These are phyloP conservation scores for Akanthomyces muscarius DNA, from an alignment of 2,329 filamentous ascomycete species.

Conservation along the genomic window DNA sequence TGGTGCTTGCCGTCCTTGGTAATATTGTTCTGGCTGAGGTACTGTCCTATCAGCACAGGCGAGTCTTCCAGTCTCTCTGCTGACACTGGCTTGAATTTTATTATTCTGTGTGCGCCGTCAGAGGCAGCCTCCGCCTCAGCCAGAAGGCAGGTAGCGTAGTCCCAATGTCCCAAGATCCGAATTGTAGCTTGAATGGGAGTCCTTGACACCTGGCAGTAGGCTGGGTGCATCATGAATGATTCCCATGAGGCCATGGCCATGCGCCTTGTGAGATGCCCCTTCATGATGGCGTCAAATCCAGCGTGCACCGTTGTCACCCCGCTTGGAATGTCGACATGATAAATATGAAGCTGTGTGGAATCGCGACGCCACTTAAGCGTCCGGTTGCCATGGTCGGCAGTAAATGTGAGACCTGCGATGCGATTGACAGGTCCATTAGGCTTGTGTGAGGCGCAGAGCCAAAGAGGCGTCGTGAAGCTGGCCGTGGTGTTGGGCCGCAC, in stretches of 20 bases:
- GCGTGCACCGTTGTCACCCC: slow-evolving; percentile 7
- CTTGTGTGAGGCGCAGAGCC: slow-evolving; percentile 11
- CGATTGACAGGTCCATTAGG: slow-evolving; percentile 8
- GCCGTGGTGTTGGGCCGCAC: slow-evolving; percentile 6
- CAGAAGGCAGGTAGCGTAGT: slow-evolving; percentile 7
- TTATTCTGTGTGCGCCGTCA: slow-evolving; percentile 1
- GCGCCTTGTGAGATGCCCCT: slow-evolving; percentile 2
- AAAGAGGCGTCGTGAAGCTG: slow-evolving; percentile 16
- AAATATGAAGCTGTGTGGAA: slow-evolving; percentile 2
- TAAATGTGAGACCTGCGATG: slow-evolving; percentile 14
- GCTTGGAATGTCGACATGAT: slow-evolving; percentile 14
- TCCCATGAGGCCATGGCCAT: slow-evolving; percentile 16
- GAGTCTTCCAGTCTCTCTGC: slow-evolving; percentile 17
- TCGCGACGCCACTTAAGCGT: slow-evolving; percentile 15
- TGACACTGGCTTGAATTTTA: slow-evolving; percentile 1
- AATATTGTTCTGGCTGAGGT: background rate
- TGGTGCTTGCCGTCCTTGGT: slow-evolving; percentile 15
- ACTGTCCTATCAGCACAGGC: slow-evolving; percentile 12
- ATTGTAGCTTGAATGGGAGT: slow-evolving; percentile 10
- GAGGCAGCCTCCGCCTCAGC: background rate
- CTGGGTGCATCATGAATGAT: slow-evolving; percentile 14
- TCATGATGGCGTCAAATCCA: slow-evolving; percentile 16
- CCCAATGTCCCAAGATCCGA: slow-evolving; percentile 8
- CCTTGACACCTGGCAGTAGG: background rate
- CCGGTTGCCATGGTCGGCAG: background rate